These are phyloP conservation scores for Radiomyces spectabilis DNA, from an alignment of 192 early-diverging fungal species.

Conservation along the genomic window DNA sequence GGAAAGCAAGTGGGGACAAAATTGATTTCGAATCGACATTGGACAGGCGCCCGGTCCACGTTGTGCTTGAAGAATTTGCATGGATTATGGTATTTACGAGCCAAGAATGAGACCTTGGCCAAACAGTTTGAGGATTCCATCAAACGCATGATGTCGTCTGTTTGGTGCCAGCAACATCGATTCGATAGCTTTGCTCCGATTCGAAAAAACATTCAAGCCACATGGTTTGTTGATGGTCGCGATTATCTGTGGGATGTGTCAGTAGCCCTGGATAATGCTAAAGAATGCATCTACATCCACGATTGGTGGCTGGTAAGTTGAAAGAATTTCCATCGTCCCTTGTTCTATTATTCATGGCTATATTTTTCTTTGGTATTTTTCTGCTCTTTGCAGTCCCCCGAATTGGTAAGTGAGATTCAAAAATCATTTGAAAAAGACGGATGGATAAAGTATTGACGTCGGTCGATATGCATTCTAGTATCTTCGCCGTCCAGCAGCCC, in stretches of 20 bases:
- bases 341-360: not conserved
- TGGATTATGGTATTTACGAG: slow-evolving; percentile 54
- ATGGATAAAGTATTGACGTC: no score
- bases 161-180: slow-evolving; percentile 42
- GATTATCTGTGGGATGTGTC: slow-evolving; percentile 68
- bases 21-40: not conserved
- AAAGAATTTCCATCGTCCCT: not conserved
- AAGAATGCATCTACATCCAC: slow-evolving; percentile 58
- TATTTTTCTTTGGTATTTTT: not conserved
- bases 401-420: not conserved
- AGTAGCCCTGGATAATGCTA: slow-evolving; percentile 63
- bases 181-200: slow-evolving; percentile 73
- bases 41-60: slow-evolving; percentile 17
- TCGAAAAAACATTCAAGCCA: slow-evolving; percentile 44
- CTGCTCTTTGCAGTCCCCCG: not conserved
- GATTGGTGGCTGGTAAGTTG: slow-evolving; percentile 65
- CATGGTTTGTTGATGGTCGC: slow-evolving; percentile 70
- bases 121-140: slow-evolving; percentile 57
- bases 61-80: slow-evolving; percentile 51
- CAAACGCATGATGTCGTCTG: slow-evolving; percentile 40
- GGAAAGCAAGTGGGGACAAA: not conserved
- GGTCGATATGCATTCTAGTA: no score
- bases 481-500: slow-evolving; percentile 54
- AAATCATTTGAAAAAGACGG: not conserved
- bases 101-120: slow-evolving; percentile 53